phyloP scores from a whole-genome alignment of 768 basidiomycete species.

The Xerocomellus amylosporus region DNA sequence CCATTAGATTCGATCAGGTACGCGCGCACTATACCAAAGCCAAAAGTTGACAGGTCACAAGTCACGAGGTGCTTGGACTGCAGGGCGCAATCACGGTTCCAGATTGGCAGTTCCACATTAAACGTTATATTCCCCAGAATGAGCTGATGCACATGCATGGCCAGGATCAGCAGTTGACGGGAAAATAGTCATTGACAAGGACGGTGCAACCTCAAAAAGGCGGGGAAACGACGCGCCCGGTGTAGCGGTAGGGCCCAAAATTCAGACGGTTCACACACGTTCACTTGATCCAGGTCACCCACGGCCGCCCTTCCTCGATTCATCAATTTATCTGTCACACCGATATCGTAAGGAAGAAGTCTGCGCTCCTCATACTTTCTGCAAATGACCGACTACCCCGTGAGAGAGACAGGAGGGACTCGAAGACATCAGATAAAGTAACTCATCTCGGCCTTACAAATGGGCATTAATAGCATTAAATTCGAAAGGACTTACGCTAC shows the following conservation, averaged over 20 bases:
- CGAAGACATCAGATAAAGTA: constrained; percentile 7
- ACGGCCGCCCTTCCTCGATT: constrained; percentile 5
- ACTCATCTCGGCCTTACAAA: constrained; percentile 9
- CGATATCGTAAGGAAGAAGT: constrained; percentile 10
- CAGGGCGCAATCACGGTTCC: constrained; percentile 18
- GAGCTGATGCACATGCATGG: constrained; percentile 19
- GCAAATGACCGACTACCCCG: constrained; percentile 2
- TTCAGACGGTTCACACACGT: constrained; percentile 6
- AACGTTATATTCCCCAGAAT: constrained; percentile 27
- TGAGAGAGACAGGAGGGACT: constrained; percentile 10
- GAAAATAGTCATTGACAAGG: neutral
- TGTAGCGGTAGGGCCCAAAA: neutral
- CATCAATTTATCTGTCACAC: constrained; percentile 2
- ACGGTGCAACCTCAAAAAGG: neutral
- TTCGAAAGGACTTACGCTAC: constrained; percentile 4
- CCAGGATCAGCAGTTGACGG: constrained; percentile 12
- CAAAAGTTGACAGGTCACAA: neutral
- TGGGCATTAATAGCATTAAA: constrained; percentile 1
- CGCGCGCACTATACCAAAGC: neutral
- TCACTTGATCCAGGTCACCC: constrained; percentile 6
- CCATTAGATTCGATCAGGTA: constrained; percentile 5
- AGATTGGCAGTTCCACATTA: constrained; percentile 11
- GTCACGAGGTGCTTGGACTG: constrained; percentile 7
- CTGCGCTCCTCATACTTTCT: neutral
- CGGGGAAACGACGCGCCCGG: neutral